Conservation (phyloP, 164 flowering plant genomes). For the Houttuynia cordata region DNA sequence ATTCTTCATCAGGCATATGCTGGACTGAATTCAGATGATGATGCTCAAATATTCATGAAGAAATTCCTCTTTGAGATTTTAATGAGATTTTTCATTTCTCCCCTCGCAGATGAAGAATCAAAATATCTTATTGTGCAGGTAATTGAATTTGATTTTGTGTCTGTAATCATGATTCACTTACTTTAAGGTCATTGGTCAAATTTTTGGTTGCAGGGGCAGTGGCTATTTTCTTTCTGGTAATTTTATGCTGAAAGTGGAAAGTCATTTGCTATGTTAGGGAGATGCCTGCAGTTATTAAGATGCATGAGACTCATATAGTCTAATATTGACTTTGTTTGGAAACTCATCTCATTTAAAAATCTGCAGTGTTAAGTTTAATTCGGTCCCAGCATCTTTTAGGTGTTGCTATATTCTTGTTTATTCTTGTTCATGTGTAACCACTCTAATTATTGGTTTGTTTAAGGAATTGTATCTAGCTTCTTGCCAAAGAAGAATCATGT, state of each 20-base stretch:
- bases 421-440: too few relatives aligned
- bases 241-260: not conserved
- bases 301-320: not conserved
- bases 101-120: slow-evolving; percentile 61
- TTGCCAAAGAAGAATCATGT: too few relatives aligned
- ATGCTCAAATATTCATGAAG: slow-evolving; percentile 50
- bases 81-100: slow-evolving; percentile 51
- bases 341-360: too few relatives aligned
- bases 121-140: slow-evolving; percentile 80
- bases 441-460: too few relatives aligned
- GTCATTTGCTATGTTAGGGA: not conserved
- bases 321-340: too few relatives aligned
- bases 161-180: too few relatives aligned
- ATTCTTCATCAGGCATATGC: slow-evolving; percentile 53
- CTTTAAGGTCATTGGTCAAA: too few relatives aligned
- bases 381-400: too few relatives aligned
- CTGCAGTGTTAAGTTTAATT: too few relatives aligned
- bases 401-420: too few relatives aligned
- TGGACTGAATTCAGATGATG: slow-evolving; percentile 60
- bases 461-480: too few relatives aligned
- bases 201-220: too few relatives aligned
- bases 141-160: slow-evolving; percentile 6
- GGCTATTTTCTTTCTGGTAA: not conserved
- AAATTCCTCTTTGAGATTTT: slow-evolving; percentile 44
- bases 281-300: not conserved